Conservation (phyloP, 805 yeast species). For the Starmerella stigmatis region DNA sequence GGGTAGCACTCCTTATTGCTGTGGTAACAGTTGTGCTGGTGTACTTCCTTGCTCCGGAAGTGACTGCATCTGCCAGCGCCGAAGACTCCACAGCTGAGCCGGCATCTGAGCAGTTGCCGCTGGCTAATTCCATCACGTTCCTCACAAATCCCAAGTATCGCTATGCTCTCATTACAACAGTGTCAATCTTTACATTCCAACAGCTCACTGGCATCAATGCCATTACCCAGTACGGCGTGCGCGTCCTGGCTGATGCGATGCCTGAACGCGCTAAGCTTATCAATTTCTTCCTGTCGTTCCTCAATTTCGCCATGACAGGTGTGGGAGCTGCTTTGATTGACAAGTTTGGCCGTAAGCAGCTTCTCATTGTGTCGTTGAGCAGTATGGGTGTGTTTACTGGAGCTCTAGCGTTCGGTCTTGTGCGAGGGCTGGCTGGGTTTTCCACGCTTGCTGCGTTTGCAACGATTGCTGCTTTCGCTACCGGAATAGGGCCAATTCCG, state of each 20-base stretch:
- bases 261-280: conserved; percentile 63
- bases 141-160: conserved; percentile 42
- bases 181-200: conserved; percentile 69
- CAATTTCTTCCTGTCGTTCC: conserved; percentile 64
- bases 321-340: conserved; percentile 70
- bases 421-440: conserved; percentile 36
- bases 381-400: conserved; percentile 60
- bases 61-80: too few relatives aligned
- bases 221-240: conserved; percentile 86
- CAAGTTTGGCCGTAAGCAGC: conserved; percentile 59
- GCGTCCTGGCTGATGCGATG: conserved; percentile 58
- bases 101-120: not conserved
- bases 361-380: conserved; percentile 53
- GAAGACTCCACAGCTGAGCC: not conserved
- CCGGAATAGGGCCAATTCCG: conserved; percentile 94
- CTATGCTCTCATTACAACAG: conserved; percentile 53
- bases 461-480: conserved; percentile 77
- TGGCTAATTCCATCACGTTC: conserved; percentile 33
- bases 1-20: conserved; percentile 41
- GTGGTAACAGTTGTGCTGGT: not conserved
- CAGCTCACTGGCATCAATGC: conserved; percentile 91
- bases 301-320: conserved; percentile 66
- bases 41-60: not conserved
- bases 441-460: conserved; percentile 56
- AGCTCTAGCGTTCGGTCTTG: conserved; percentile 57